A percentile compares a stretch with the other conserved stretches of the same genome.
Conservation (phyloP, 495 filamentous ascomycete species). For the Patellaria atrata region DNA sequence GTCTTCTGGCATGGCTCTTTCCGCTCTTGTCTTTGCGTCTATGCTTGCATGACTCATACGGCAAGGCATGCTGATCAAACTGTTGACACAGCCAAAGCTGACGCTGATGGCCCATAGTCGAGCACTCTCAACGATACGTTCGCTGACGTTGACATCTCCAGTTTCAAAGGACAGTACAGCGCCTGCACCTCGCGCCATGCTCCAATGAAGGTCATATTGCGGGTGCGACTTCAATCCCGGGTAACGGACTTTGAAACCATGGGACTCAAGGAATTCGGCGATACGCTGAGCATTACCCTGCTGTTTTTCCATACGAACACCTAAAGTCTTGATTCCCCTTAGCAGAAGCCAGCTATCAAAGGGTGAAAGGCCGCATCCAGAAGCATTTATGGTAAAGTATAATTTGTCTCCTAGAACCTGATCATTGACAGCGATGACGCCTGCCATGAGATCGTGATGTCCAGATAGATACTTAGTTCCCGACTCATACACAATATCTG, state of each 20-base stretch:
- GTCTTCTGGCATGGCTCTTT: slow-evolving; percentile 89
- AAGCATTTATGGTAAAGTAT: slow-evolving; percentile 91
- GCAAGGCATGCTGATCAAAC: slow-evolving; percentile 96
- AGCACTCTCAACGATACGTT: slow-evolving; percentile 87
- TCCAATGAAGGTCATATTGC: slow-evolving; percentile 90
- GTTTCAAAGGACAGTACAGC: slow-evolving; percentile 95
- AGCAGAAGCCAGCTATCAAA: slow-evolving; percentile 94
- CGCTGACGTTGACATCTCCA: slow-evolving; percentile 62
- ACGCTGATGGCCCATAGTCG: slow-evolving; percentile 90
- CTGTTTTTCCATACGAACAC: slow-evolving; percentile 97
- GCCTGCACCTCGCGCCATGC: slow-evolving; percentile 83
- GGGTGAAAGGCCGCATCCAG: slow-evolving; percentile 82
- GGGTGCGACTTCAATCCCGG: slow-evolving; percentile 87
- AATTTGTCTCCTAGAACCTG: slow-evolving; percentile 67
- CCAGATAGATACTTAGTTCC: slow-evolving; percentile 97
- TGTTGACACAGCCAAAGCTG: slow-evolving; percentile 96
- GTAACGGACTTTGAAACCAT: slow-evolving; percentile 90
- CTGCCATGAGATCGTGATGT: slow-evolving; percentile 98
- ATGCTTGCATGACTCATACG: slow-evolving; percentile 99
- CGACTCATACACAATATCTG: slow-evolving; percentile 92
- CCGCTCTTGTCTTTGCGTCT: slow-evolving; percentile 78
- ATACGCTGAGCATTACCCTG: slow-evolving; percentile 82
- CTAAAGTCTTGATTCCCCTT: slow-evolving; percentile 87
- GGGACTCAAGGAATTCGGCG: slow-evolving; percentile 77
- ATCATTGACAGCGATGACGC: slow-evolving; percentile 83